Percentiles rank a stretch among this genome's conserved stretches.
phyloP scores from a whole-genome alignment of 768 basidiomycete species.

The Boletus pseudo-olivaceus region DNA sequence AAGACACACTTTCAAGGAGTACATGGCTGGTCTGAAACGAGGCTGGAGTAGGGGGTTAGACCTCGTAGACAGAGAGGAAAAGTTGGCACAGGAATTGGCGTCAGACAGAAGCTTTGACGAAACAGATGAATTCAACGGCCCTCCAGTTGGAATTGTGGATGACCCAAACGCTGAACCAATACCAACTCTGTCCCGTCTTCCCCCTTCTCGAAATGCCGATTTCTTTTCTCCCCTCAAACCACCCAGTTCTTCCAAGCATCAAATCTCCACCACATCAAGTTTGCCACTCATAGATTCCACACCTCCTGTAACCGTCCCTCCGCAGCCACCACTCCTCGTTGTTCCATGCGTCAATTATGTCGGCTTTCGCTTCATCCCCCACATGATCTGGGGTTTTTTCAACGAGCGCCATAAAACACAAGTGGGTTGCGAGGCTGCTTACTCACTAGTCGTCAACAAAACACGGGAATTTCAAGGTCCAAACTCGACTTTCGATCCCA shows the following conservation, averaged over 20 bases:
- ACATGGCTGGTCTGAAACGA: constrained; percentile 76
- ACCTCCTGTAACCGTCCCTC: constrained; percentile 58
- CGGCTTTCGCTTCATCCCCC: constrained; percentile 79
- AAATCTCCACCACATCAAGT: constrained; percentile 14
- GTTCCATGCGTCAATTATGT: constrained; percentile 73
- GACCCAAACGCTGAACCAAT: constrained; percentile 37
- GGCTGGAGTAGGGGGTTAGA: constrained; percentile 81
- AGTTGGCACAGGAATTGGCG: constrained; percentile 61
- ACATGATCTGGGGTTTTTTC: constrained; percentile 92
- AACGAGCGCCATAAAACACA: constrained; percentile 81
- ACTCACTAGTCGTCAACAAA: constrained; percentile 59
- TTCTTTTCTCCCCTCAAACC: constrained; percentile 33
- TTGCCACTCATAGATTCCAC: constrained; percentile 36
- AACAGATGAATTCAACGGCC: constrained; percentile 35
- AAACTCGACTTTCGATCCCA: constrained; percentile 12
- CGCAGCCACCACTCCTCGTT: constrained; percentile 76
- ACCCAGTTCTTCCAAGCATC: constrained; percentile 18
- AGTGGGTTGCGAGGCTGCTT: constrained; percentile 78
- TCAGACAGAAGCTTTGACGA: constrained; percentile 80
- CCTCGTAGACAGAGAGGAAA: constrained; percentile 67
- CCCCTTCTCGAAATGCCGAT: constrained; percentile 32
- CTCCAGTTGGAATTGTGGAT: constrained; percentile 21
- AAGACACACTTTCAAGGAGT: constrained; percentile 91
- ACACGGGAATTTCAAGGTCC: constrained; percentile 58
- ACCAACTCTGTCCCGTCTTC: constrained; percentile 39